Evolutionary conservation across 1,284 basidiomycete genomes (phyloP), one percentile per base, ranked within the genome.

Genomic region (Gomphus bonarii): DNA sequence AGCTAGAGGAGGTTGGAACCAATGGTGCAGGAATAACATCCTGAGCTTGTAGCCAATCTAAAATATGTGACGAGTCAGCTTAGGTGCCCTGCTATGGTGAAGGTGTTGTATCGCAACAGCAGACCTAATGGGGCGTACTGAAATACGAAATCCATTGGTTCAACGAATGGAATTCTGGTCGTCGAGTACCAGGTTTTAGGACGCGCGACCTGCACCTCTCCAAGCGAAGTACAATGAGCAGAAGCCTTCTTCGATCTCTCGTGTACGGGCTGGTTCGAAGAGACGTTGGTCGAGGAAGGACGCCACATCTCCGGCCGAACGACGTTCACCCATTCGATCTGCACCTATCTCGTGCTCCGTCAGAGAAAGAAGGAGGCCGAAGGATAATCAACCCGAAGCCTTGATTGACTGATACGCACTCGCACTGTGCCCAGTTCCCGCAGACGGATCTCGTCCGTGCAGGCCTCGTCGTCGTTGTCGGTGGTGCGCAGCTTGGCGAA

Each of bases 151-250:
- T 55, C 54, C 40, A 28, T n/a, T 4, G 54, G 54, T n/a, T 55
- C 54, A 30, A 55, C 44, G 12, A 14, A 46, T 10, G 42, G 42
- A 10, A 55, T 47, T 25, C 43, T 9, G n/a, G n/a, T 30, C 10
- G 54, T 55, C 43, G 54, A 33, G 36, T 46, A 55, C 54, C 54
- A 55, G 42, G 47, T 46, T 48, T 55, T 55, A 38, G 54, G 54
- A 20, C 54, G 54, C 4, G 54, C 47, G 14, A 55, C 33, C 31
- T 47, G 43, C 8, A 48, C n/a, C 25, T 47, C 43, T 4, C 54
- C 54, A 6, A 55, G 20, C 10, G 43, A 46, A 1, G 54, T 48
- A 30, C 54, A 55, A 38, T 55, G 54, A 9, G 54, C 54, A 7
- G 43, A 47, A 11, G 54, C 54, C 31, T 55, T 55, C 44, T 55